A percentile compares a stretch with the other conserved stretches of the same genome.
phyloP scores from a whole-genome alignment of 805 yeast species.

The Sungouiozyma intestinalis region DNA sequence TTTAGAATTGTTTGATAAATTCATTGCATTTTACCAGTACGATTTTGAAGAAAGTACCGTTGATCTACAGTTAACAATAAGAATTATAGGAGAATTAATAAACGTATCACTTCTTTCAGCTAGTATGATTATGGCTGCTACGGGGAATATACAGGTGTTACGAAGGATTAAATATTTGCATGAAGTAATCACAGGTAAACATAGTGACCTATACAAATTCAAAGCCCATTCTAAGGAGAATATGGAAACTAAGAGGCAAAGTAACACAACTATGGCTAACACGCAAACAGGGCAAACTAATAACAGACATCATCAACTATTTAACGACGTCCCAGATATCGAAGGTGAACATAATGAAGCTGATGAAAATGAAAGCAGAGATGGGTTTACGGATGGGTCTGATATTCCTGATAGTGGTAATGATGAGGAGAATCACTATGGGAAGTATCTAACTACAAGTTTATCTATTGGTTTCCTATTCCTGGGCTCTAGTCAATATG shows the following conservation, averaged over 20 bases:
- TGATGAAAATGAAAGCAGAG: slow-evolving; percentile 2
- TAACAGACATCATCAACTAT: background rate
- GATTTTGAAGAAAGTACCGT: slow-evolving; percentile 27
- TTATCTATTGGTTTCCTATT: slow-evolving; percentile 82
- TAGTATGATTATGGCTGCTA: slow-evolving; percentile 77
- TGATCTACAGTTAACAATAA: slow-evolving; percentile 46
- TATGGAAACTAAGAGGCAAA: background rate
- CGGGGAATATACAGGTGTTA: slow-evolving; percentile 75
- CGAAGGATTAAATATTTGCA: slow-evolving; percentile 63
- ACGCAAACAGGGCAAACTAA: background rate
- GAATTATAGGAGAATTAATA: slow-evolving; percentile 44
- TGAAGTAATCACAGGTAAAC: slow-evolving; percentile 37
- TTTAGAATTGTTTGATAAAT: slow-evolving; percentile 18
- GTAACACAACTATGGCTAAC: background rate
- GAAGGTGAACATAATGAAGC: slow-evolving; percentile 1
- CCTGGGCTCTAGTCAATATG: slow-evolving; percentile 87
- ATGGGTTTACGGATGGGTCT: slow-evolving; percentile 3
- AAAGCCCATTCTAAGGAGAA: background rate
- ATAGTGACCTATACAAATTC: slow-evolving; percentile 17
- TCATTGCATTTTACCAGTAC: slow-evolving; percentile 24
- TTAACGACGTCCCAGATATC: slow-evolving; percentile 1
- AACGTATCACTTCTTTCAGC: slow-evolving; percentile 52
- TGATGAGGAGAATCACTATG: slow-evolving; percentile 36
- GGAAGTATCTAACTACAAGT: slow-evolving; percentile 67
- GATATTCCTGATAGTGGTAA: slow-evolving; percentile 6